A percentile compares a stretch with the other conserved stretches of the same genome.
Conservation (phyloP, 1,139 yeast species). For the Pichia sp. region DNA sequence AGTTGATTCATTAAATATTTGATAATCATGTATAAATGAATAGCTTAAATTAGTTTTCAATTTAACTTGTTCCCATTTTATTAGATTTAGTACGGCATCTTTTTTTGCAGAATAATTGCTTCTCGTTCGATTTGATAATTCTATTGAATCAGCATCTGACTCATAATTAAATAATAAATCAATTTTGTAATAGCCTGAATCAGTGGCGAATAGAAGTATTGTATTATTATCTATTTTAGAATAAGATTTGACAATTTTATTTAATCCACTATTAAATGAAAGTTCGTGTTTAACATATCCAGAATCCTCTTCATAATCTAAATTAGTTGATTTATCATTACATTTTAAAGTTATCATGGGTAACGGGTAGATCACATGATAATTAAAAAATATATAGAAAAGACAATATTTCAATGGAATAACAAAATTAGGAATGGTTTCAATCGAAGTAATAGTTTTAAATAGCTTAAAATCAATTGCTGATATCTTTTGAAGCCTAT, state of each 20-base stretch:
- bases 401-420: slow-evolving; percentile 5
- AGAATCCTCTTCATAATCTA: no score
- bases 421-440: slow-evolving; percentile 4
- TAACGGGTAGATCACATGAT: neutral
- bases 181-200: neutral
- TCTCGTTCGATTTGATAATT: neutral
- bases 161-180: neutral
- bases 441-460: neutral
- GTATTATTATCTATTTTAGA: neutral
- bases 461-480: neutral
- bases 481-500: neutral
- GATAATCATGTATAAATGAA: neutral
- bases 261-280: neutral
- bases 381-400: neutral
- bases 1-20: neutral
- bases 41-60: neutral
- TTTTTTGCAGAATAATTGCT: neutral
- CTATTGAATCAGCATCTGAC: neutral
- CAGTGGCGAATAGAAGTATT: neutral
- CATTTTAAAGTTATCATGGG: neutral
- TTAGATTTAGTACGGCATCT: neutral
- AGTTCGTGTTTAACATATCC: no score
- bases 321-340: no score
- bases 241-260: neutral
- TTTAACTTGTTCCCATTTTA: neutral